phyloP scores from a whole-genome alignment of 805 yeast species.

The Wickerhamomyces pijperi region DNA sequence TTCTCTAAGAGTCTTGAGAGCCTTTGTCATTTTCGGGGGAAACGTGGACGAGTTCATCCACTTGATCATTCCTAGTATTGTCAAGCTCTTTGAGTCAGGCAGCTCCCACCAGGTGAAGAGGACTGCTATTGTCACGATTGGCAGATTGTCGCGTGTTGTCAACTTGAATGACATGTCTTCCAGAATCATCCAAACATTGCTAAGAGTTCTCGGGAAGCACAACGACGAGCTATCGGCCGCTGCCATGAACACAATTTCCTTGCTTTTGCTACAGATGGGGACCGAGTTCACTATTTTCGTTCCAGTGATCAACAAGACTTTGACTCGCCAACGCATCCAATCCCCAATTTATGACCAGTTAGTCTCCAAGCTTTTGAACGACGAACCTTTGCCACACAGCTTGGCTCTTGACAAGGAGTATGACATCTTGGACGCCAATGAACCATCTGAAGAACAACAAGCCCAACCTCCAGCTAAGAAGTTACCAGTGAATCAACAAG shows the following conservation, averaged over 20 bases:
- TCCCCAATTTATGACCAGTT: slow-evolving; percentile 71
- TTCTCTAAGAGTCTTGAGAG: slow-evolving; percentile 63
- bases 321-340: slow-evolving; percentile 53
- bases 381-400: slow-evolving; percentile 78
- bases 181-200: slow-evolving; percentile 75
- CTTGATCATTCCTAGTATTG: slow-evolving; percentile 76
- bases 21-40: slow-evolving; percentile 78
- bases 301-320: slow-evolving; percentile 63
- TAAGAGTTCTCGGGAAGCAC: slow-evolving; percentile 47
- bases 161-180: slow-evolving; percentile 81
- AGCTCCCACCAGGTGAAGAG: slow-evolving; percentile 40
- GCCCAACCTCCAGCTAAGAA: slow-evolving; percentile 41
- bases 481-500: slow-evolving; percentile 55
- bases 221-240: slow-evolving; percentile 52
- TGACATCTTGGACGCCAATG: slow-evolving; percentile 20
- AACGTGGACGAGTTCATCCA: slow-evolving; percentile 85
- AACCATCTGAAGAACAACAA: slow-evolving; percentile 43
- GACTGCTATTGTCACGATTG: slow-evolving; percentile 74
- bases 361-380: slow-evolving; percentile 64
- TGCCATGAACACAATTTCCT: slow-evolving; percentile 70
- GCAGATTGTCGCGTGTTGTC: slow-evolving; percentile 65
- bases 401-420: slow-evolving; percentile 58
- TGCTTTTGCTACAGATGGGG: slow-evolving; percentile 71
- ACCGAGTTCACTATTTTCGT: slow-evolving; percentile 76
- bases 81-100: slow-evolving; percentile 68